Evolutionary conservation across 257 asterid species (phyloP).

Genomic region (Capsicum chinense): DNA sequence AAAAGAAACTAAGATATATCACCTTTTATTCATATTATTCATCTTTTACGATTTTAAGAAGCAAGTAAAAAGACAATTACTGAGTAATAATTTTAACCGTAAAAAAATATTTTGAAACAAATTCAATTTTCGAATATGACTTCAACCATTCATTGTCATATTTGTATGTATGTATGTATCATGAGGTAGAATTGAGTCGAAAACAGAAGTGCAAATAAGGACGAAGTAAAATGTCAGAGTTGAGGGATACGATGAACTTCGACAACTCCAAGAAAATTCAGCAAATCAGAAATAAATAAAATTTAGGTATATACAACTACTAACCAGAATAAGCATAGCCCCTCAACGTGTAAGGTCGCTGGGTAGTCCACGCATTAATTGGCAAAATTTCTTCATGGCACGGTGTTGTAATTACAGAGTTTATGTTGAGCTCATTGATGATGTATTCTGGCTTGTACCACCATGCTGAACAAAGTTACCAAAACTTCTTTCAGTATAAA

Average conservation of each 20-base stretch:
- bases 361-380: constrained; percentile 84
- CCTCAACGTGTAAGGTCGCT: constrained; percentile 77
- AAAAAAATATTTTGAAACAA: too few relatives aligned
- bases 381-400: constrained; percentile 90
- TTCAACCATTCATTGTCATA: not conserved
- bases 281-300: not conserved
- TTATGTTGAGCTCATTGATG: constrained; percentile 88
- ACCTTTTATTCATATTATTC: too few relatives aligned
- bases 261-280: not conserved
- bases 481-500: not conserved
- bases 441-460: constrained; percentile 91
- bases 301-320: not conserved
- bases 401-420: constrained; percentile 93
- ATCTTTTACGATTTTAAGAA: too few relatives aligned
- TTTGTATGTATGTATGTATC: too few relatives aligned
- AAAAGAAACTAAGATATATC: too few relatives aligned
- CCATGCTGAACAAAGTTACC: constrained; percentile 61
- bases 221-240: not conserved
- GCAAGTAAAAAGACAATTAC: too few relatives aligned
- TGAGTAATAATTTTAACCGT: not conserved
- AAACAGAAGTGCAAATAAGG: not conserved
- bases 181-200: not conserved
- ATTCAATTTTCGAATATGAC: not conserved
- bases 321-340: constrained; percentile 94
- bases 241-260: constrained; percentile 24